Evolutionary conservation across 2,329 filamentous ascomycete genomes (phyloP), one percentile per base, ranked within the genome.

Genomic region (Emergomyces orientalis): DNA sequence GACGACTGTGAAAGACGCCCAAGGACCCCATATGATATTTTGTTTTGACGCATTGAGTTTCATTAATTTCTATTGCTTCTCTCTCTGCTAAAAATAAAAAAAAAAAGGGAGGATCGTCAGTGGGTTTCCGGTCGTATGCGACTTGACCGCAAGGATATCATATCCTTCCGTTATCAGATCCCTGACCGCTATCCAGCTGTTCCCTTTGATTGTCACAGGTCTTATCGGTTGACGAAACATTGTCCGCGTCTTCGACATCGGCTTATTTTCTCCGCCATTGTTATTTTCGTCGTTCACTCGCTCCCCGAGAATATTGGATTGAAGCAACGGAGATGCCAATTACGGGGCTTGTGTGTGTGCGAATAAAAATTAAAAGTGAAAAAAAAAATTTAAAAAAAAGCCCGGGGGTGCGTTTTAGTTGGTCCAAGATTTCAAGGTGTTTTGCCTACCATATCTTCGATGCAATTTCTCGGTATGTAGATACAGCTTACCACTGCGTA

Each of bases 111-210:
- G n/a, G 52, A 73, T 69, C 1, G 70, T 75, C 63, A 75, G 60
- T 3, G 69, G 71, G 65, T 75, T 75, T 0, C 73, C 73, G 0
- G 73, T 75, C 1, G 73, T 75, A 59, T 74, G 73, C 3, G 73
- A 67, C 1, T 71, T 72, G 0, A 73, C 73, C 9, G 64, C 69
- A 37, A 73, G 58, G 52, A 73, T 47, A 41, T 67, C 66, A 62
- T 68, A 71, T 13, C 65, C 69, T 60, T 74, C 68, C 57, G 72
- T 68, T 59, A 68, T 70, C 19, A 73, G 65, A 51, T 73, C 60
- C 4, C 68, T 62, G 14, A 69, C 63, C 5, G 62, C 67, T 6
- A 68, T 66, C 17, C 68, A n/a, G n/a, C n/a, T n/a, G n/a, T 59
- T 2, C 64, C 27, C 22, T 19, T n/a, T n/a, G n/a, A n/a, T n/a